Conservation (phyloP, 2,329 filamentous ascomycete genomes). For the Alternaria arbusti region DNA sequence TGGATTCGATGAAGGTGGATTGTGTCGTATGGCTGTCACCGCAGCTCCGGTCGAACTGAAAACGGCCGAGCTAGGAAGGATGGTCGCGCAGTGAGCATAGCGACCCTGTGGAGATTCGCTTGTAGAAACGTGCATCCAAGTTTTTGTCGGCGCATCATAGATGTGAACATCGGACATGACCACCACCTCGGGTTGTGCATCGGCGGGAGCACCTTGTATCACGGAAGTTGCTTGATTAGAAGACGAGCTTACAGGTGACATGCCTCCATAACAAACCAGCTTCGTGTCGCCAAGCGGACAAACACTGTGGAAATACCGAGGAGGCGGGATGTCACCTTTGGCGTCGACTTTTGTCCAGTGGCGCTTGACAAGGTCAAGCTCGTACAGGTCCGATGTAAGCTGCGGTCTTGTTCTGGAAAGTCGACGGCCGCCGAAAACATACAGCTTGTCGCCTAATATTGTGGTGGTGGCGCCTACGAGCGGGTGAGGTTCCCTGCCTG, state of each 20-base stretch:
- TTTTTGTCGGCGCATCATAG: conserved; percentile 81
- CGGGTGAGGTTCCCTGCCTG: conserved; percentile 87
- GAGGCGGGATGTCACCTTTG: conserved; percentile 82
- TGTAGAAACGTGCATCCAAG: conserved; percentile 84
- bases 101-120: conserved; percentile 87
- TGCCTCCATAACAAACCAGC: conserved; percentile 96
- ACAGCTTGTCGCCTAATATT: conserved; percentile 91
- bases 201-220: conserved; percentile 52
- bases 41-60: conserved; percentile 87
- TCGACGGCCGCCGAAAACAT: conserved; percentile 92
- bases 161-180: conserved; percentile 99
- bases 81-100: conserved; percentile 95
- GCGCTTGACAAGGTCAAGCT: conserved; percentile 85
- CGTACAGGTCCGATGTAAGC: conserved; percentile 89
- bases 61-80: conserved; percentile 83
- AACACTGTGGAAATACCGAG: conserved; percentile 96
- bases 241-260: conserved; percentile 76
- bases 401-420: conserved; percentile 83
- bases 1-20: conserved; percentile 79
- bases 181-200: conserved; percentile 82
- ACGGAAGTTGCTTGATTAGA: conserved; percentile 44
- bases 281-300: conserved; percentile 94
- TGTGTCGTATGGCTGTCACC: conserved; percentile 86
- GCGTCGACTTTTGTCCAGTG: conserved; percentile 94
- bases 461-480: conserved; percentile 95